phyloP scores from a whole-genome alignment of 129 eudicot species.

The Kitagawia praeruptora region DNA sequence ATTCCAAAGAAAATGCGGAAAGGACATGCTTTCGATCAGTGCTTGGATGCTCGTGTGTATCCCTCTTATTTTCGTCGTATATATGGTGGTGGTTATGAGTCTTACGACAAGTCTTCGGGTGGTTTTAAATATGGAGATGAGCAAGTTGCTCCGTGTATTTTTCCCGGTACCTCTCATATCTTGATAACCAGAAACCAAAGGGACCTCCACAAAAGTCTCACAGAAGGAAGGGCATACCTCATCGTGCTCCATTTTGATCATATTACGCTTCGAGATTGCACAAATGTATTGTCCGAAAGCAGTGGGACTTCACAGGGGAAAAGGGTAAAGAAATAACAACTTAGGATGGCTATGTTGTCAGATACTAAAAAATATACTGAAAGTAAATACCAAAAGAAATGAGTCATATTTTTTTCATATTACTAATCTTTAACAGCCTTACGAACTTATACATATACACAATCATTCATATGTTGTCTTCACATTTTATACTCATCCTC shows the following conservation, averaged over 20 bases:
- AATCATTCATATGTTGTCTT: not conserved
- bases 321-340: too few species aligned
- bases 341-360: too few species aligned
- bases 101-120: constrained; percentile 23
- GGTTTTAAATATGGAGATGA: constrained; percentile 39
- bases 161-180: constrained; percentile 56
- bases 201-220: not conserved
- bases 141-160: constrained; percentile 10
- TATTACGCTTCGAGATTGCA: not conserved
- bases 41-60: constrained; percentile 20
- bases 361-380: too few species aligned
- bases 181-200: constrained; percentile 41
- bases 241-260: constrained; percentile 62
- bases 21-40: constrained; percentile 19
- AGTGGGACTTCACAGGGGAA: too few species aligned
- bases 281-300: not conserved
- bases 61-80: constrained; percentile 17
- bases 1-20: constrained; percentile 50
- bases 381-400: too few species aligned
- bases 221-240: constrained; percentile 76
- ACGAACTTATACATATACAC: not conserved
- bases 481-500: not conserved
- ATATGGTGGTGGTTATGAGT: constrained; percentile 9
- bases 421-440: not conserved
- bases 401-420: not conserved